These are phyloP conservation scores for Diaporthe longicolla DNA, from an alignment of 2,329 filamentous ascomycete genomes.

Conservation along the genomic window DNA sequence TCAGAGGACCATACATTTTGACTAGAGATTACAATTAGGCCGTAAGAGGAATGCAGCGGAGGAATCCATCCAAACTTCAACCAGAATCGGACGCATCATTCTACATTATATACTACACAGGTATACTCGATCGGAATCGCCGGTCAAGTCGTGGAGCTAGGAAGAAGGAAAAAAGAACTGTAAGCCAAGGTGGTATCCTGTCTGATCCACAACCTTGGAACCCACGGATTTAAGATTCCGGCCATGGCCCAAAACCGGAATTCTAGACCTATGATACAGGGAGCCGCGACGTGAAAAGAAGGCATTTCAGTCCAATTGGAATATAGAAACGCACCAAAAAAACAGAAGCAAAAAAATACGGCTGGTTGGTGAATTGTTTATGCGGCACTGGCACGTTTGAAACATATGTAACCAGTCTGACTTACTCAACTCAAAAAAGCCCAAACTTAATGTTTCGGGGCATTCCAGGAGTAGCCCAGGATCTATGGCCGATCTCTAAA, in stretches of 20 bases:
- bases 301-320: not conserved
- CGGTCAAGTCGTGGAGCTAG: slow-evolving; percentile 14
- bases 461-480: not conserved
- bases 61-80: not conserved
- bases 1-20: slow-evolving; percentile 8
- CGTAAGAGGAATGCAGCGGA: not conserved
- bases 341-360: not conserved
- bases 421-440: not conserved
- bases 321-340: not conserved
- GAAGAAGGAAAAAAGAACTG: not conserved
- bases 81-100: not conserved
- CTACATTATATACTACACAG: not conserved
- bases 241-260: not conserved
- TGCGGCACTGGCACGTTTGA: not conserved
- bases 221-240: slow-evolving; percentile 9
- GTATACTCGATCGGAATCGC: not conserved
- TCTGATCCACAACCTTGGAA: slow-evolving; percentile 24
- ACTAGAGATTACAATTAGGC: not conserved
- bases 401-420: too few species aligned
- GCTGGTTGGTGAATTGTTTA: not conserved
- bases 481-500: not conserved
- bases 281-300: not conserved
- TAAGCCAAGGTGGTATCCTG: not conserved
- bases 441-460: not conserved
- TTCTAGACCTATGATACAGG: not conserved